These are phyloP conservation scores for Dactylonectria estremocensis DNA, from an alignment of 2,329 filamentous ascomycete genomes.

Conservation along the genomic window DNA sequence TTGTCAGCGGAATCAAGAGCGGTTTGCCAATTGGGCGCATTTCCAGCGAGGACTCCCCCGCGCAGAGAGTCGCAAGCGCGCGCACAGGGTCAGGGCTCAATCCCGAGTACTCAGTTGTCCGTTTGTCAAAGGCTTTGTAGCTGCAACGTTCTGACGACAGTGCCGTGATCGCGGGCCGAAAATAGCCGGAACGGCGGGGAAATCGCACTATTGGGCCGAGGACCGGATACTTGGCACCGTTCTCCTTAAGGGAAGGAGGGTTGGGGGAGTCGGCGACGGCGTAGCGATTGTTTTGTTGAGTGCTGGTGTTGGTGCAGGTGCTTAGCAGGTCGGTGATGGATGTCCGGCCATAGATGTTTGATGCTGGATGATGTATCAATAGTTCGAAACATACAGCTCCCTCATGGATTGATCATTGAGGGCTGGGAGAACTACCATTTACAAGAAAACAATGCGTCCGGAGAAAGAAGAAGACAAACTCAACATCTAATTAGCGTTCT, in stretches of 20 bases:
- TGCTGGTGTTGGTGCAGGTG: slow-evolving; percentile 4
- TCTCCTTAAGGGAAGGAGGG: neutral
- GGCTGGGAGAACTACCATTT: neutral
- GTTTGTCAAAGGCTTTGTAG: slow-evolving; percentile 4
- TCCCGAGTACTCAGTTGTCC: slow-evolving; percentile 9
- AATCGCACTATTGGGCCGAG: slow-evolving; percentile 12
- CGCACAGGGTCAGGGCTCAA: slow-evolving; percentile 1
- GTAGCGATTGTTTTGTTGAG: slow-evolving; percentile 11
- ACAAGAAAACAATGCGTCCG: neutral
- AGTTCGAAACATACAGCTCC: neutral
- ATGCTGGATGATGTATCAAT: slow-evolving; percentile 7
- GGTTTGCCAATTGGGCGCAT: slow-evolving; percentile 13
- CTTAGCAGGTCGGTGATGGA: slow-evolving; percentile 15
- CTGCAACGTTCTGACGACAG: slow-evolving; percentile 9
- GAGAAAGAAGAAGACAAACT: neutral
- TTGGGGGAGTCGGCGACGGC: slow-evolving; percentile 16
- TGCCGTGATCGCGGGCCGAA: slow-evolving; percentile 46
- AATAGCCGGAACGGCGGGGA: slow-evolving; percentile 37
- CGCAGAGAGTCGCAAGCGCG: neutral
- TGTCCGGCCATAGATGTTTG: slow-evolving; percentile 17
- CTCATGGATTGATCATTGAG: neutral
- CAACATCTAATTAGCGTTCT: neutral
- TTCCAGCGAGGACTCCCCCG: neutral
- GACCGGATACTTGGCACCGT: slow-evolving; percentile 10
- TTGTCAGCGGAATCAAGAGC: slow-evolving; percentile 13